Evolutionary conservation across 2,329 filamentous ascomycete species (phyloP), one percentile per base, ranked within the genome.

Genomic region (Pseudocercospora fuligena): DNA sequence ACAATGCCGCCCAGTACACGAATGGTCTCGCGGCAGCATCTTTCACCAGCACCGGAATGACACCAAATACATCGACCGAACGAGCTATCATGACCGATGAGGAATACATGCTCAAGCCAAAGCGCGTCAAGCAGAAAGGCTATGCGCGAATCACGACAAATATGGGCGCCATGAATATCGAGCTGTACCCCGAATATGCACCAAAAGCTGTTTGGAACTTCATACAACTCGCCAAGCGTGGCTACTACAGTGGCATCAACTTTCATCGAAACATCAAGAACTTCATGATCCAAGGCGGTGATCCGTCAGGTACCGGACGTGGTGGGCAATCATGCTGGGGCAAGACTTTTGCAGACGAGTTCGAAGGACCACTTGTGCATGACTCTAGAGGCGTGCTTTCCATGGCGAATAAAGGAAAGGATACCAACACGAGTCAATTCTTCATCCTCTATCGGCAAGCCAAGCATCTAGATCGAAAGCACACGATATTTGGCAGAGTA

Each of bases 341-440:
- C 66, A 97, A 96, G 80, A 92, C 93, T 68, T 99, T 99, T 75
- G 86, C 90, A 61, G 95, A 99, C 78, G 95, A 99, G 77, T 90
- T 98, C 69, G 93, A 97, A 16, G 93, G 94, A 0, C 93, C 94
- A 0, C 80, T 93, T 47, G 91, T 90, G n/a, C 95, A 99, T 74
- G 90, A 93, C 75, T 82, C 85, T 0, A 85, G 94, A 29, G 95
- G 95, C 12, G 87, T 94, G 0, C 77, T 96, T 27, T 93, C 90
- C 72, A 99, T 99, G 95, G 95, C 95, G 47, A 99, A 99, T 80
- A 99, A 99, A 78, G 95, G 95, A 66, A 97, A 97, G 77, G 94
- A 97, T 76, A 98, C 94, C 23, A 99, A 99, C 80, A 95, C 92
- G 8, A 92, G 89, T 72, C 95, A 99, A 79, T 99, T 90, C 79